These are phyloP conservation scores for Kodamaea anthophila DNA, from an alignment of 1,139 yeast genomes.

Conservation along the genomic window DNA sequence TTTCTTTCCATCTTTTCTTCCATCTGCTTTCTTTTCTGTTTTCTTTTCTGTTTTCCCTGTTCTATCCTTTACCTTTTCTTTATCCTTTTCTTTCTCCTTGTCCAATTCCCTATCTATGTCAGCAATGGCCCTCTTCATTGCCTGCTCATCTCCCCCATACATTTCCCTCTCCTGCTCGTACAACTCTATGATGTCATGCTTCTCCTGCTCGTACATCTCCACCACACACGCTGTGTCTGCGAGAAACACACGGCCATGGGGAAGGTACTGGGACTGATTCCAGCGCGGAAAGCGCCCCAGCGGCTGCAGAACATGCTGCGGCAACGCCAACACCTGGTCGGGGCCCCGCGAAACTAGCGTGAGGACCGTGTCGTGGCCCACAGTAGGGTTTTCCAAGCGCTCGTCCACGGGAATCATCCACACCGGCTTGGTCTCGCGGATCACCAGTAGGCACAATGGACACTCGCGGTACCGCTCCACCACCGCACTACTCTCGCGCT, in stretches of 20 bases:
- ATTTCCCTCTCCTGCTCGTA: slow-evolving; percentile 52
- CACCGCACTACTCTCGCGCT: slow-evolving; percentile 31
- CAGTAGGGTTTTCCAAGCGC: slow-evolving; percentile 53
- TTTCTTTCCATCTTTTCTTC: neutral
- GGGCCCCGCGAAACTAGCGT: slow-evolving; percentile 68
- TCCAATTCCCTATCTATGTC: slow-evolving; percentile 46
- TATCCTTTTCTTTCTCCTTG: slow-evolving; percentile 10
- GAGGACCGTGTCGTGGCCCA: slow-evolving; percentile 55
- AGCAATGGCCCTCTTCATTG: slow-evolving; percentile 50
- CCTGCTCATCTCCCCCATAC: slow-evolving; percentile 56
- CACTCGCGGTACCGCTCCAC: slow-evolving; percentile 63
- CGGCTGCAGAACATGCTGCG: slow-evolving; percentile 34
- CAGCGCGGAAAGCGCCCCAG: slow-evolving; percentile 71
- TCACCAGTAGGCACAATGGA: slow-evolving; percentile 73
- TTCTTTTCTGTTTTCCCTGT: neutral
- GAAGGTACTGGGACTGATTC: slow-evolving; percentile 59
- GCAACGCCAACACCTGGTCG: slow-evolving; percentile 58
- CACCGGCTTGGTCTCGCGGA: slow-evolving; percentile 69
- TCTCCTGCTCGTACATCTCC: slow-evolving; percentile 53
- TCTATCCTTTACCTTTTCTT: neutral
- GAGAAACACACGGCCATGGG: slow-evolving; percentile 44
- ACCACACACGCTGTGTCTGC: slow-evolving; percentile 53
- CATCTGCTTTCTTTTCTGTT: neutral
- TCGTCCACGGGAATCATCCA: slow-evolving; percentile 51
- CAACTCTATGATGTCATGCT: slow-evolving; percentile 39